Evolutionary conservation across 2,329 filamentous ascomycete genomes (phyloP).

Genomic region (Eutypella sp.): DNA sequence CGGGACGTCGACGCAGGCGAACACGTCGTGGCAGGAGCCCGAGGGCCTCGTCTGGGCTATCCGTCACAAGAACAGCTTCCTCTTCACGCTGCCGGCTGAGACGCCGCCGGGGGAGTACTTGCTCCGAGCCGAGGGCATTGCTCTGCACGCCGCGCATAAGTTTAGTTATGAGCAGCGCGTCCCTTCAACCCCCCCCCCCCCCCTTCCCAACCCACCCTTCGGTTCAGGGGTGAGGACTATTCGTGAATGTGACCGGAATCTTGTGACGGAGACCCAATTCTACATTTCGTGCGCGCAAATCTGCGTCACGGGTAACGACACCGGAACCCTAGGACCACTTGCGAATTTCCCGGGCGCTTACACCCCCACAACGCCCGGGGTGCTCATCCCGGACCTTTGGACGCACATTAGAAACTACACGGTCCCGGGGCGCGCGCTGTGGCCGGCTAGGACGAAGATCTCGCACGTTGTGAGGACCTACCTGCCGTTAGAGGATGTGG

Average conservation of each 20-base stretch:
- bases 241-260: neutral
- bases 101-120: slow-evolving; percentile 19
- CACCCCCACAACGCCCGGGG: slow-evolving; percentile 11
- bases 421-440: slow-evolving; percentile 14
- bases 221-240: neutral
- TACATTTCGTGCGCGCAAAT: slow-evolving; percentile 14
- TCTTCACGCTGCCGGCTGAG: slow-evolving; percentile 9
- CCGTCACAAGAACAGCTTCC: slow-evolving; percentile 6
- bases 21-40: neutral
- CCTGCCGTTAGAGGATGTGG: neutral
- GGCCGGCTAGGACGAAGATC: slow-evolving; percentile 11
- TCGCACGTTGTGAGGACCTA: slow-evolving; percentile 9
- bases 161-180: neutral
- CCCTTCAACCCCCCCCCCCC: neutral
- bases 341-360: slow-evolving; percentile 17
- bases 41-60: slow-evolving; percentile 4
- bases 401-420: slow-evolving; percentile 15
- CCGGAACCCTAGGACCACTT: slow-evolving; percentile 4
- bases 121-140: slow-evolving; percentile 16
- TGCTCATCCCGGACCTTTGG: slow-evolving; percentile 19
- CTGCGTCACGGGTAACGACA: neutral
- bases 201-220: neutral
- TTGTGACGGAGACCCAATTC: slow-evolving; percentile 12
- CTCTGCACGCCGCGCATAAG: slow-evolving; percentile 20
- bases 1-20: slow-evolving; percentile 6